Percentiles rank a stretch among this genome's conserved stretches.
Conservation (phyloP, 2,329 filamentous ascomycete species). For the Fusarium palustre region DNA sequence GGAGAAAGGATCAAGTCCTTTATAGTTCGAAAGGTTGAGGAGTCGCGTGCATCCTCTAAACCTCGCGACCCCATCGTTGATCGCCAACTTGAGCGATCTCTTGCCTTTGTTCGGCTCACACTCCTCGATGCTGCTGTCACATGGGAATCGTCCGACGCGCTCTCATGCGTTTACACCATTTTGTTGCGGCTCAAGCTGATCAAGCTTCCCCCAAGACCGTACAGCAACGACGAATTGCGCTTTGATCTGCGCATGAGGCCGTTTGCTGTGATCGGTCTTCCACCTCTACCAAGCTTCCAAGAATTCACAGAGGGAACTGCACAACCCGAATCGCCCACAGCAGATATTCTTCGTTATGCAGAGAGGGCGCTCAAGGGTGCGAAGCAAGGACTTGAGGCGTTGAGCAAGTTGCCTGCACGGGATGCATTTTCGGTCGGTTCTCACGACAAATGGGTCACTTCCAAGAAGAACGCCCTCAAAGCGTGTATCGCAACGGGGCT, state of each 20-base stretch:
- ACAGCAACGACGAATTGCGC: conserved; percentile 74
- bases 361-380: conserved; percentile 60
- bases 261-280: conserved; percentile 76
- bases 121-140: conserved; percentile 74
- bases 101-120: conserved; percentile 68
- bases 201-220: conserved; percentile 66
- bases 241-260: conserved; percentile 91
- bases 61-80: conserved; percentile 50
- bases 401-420: conserved; percentile 63
- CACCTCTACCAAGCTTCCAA: conserved; percentile 73
- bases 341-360: conserved; percentile 59
- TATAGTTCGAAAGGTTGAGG: conserved; percentile 58
- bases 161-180: conserved; percentile 73
- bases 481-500: conserved; percentile 78
- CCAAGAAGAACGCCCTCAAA: conserved; percentile 71
- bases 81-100: conserved; percentile 60
- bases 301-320: conserved; percentile 64
- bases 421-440: conserved; percentile 68
- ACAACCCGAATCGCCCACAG: conserved; percentile 55
- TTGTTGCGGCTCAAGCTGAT: conserved; percentile 70
- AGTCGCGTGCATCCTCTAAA: conserved; percentile 33
- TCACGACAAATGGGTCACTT: conserved; percentile 71
- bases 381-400: conserved; percentile 67
- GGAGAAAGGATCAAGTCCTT: conserved; percentile 79
- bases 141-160: conserved; percentile 65